phyloP scores from a whole-genome alignment of 2,329 filamentous ascomycete species.

The Nemania bipapillata region DNA sequence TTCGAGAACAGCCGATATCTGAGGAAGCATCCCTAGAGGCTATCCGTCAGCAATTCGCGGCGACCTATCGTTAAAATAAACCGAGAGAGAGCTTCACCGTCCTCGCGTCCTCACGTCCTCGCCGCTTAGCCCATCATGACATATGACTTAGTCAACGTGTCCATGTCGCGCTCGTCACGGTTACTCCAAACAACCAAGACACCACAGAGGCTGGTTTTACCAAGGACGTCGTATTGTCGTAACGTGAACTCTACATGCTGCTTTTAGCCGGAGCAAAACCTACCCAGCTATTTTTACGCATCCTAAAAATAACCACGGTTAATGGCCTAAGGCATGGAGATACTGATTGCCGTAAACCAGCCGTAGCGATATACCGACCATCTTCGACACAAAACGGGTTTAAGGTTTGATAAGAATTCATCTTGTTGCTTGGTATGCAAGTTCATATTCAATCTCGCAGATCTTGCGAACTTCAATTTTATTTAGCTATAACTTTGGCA shows the following conservation, averaged over 20 bases:
- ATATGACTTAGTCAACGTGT: slow-evolving; percentile 3
- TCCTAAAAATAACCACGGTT: not conserved
- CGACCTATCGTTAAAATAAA: not conserved
- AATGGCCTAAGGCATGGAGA: not conserved
- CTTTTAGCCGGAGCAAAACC: slow-evolving; percentile 7
- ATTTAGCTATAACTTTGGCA: not conserved
- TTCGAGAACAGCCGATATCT: not conserved
- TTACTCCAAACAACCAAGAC: not conserved
- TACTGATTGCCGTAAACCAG: not conserved
- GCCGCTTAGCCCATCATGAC: slow-evolving; percentile 14
- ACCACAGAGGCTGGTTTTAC: not conserved
- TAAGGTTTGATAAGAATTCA: not conserved
- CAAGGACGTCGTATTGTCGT: not conserved
- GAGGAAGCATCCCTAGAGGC: not conserved
- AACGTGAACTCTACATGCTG: not conserved
- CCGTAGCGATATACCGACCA: not conserved
- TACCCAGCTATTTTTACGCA: not conserved
- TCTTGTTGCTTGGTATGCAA: not conserved
- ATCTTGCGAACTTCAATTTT: not conserved
- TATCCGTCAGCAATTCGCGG: not conserved
- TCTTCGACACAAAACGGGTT: not conserved
- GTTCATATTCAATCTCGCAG: not conserved
- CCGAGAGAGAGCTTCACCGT: not conserved
- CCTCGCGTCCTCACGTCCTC: not conserved
- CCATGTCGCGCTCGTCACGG: not conserved